Conservation (phyloP, 2,329 filamentous ascomycete genomes). For the Beauveria pseudobassiana region DNA sequence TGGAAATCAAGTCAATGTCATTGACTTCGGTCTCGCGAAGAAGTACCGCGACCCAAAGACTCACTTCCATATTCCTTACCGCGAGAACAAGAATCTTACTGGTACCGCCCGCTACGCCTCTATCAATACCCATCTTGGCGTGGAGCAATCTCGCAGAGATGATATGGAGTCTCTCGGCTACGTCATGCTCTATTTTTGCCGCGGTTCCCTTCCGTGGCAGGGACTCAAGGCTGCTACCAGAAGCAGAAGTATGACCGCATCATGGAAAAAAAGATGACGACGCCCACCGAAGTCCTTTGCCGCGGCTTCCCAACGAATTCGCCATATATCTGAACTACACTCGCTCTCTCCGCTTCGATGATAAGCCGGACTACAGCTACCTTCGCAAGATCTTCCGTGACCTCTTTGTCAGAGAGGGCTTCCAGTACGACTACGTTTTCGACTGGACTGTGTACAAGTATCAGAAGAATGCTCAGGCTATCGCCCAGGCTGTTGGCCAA, state of each 20-base stretch:
- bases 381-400: constrained; percentile 99
- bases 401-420: constrained; percentile 95
- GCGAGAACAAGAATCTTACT: constrained; percentile 99
- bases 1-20: constrained; percentile 98
- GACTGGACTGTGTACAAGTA: constrained; percentile 99
- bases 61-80: constrained; percentile 98
- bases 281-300: constrained; percentile 95
- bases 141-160: constrained; percentile 97
- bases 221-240: constrained; percentile 95
- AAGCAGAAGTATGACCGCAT: constrained; percentile 99
- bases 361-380: constrained; percentile 99
- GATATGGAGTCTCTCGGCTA: constrained; percentile 99
- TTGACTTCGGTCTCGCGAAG: constrained; percentile 98
- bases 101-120: constrained; percentile 97
- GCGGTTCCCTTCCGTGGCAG: constrained; percentile 97
- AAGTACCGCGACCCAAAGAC: constrained; percentile 99
- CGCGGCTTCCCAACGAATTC: constrained; percentile 98
- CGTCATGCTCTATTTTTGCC: constrained; percentile 99
- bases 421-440: constrained; percentile 99
- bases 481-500: constrained; percentile 70
- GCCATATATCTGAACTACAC: constrained; percentile 99
- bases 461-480: constrained; percentile 97
- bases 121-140: constrained; percentile 97
- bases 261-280: constrained; percentile 99
- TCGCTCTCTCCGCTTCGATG: constrained; percentile 94